Percentiles rank a stretch among this genome's conserved stretches.
Conservation (phyloP, 2,329 filamentous ascomycete species). For the Pseudogymnoascus sp. region DNA sequence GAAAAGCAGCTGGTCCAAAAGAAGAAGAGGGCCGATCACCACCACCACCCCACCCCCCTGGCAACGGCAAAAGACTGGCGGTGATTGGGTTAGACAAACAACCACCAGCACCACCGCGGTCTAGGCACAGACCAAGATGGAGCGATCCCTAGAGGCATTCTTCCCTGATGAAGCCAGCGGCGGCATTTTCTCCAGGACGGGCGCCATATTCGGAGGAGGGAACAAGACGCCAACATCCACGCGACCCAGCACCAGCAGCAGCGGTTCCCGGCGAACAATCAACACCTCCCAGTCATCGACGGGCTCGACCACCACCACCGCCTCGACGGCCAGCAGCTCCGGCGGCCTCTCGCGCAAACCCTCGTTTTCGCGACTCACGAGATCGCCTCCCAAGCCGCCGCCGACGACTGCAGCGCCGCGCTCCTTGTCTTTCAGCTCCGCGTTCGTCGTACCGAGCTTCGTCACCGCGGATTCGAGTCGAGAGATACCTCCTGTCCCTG, state of each 20-base stretch:
- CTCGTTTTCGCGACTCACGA: conserved; percentile 40
- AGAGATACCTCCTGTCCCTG: background rate
- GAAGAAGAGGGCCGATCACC: background rate
- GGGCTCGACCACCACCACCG: conserved; percentile 10
- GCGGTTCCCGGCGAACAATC: conserved; percentile 16
- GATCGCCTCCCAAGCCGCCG: conserved; percentile 27
- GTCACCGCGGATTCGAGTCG: background rate
- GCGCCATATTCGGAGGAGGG: conserved; percentile 13
- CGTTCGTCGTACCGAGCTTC: background rate
- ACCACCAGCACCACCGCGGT: conserved; percentile 3
- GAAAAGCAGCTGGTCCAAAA: background rate
- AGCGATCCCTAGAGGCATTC: conserved; percentile 7
- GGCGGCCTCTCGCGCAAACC: conserved; percentile 47
- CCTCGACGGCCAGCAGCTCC: conserved; percentile 38
- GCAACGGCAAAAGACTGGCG: background rate
- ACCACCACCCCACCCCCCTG: background rate
- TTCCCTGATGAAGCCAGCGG: background rate
- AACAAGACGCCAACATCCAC: conserved; percentile 24
- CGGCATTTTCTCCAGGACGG: conserved; percentile 11
- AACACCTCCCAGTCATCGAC: conserved; percentile 18
- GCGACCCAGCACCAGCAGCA: conserved; percentile 24
- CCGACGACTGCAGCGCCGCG: conserved; percentile 21
- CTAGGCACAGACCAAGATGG: conserved; percentile 7
- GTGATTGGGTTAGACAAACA: conserved; percentile 2
- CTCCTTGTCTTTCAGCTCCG: background rate